phyloP scores from a whole-genome alignment of 2,329 filamentous ascomycete genomes.

The Plectosphaerella cucumerina region DNA sequence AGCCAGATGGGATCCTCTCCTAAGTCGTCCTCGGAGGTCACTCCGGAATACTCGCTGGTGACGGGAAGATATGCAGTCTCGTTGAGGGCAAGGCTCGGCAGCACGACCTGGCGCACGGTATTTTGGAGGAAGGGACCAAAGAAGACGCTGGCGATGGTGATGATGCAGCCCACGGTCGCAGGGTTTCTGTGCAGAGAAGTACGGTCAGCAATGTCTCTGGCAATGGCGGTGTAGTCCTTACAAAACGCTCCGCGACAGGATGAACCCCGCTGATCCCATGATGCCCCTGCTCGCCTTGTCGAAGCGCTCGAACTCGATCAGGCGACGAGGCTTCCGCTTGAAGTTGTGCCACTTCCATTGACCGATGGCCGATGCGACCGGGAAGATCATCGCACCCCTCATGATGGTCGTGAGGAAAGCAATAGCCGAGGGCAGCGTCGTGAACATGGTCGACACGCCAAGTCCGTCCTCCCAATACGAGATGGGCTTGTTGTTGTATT shows the following conservation, averaged over 20 bases:
- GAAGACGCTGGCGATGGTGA: background rate
- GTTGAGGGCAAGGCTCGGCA: background rate
- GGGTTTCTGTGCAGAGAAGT: background rate
- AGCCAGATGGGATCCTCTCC: background rate
- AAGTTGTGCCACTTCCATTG: background rate
- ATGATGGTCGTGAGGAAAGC: slow-evolving; percentile 1
- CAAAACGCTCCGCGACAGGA: background rate
- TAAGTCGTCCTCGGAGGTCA: no score
- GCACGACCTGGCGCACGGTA: background rate
- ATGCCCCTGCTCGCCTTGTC: background rate
- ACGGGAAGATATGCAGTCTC: background rate
- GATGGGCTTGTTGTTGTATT: background rate
- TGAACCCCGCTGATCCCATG: background rate
- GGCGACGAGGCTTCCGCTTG: background rate
- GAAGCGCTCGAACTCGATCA: background rate
- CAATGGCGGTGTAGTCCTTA: background rate
- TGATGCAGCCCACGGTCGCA: background rate
- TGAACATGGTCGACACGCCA: background rate
- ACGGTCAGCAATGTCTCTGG: background rate
- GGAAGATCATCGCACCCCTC: background rate
- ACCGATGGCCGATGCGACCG: slow-evolving; percentile 1
- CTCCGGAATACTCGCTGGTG: background rate
- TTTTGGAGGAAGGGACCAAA: slow-evolving; percentile 1
- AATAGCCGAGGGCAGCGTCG: background rate
- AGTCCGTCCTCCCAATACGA: background rate